phyloP scores from a whole-genome alignment of 257 asterid species.

The Solanum medicagineum region DNA sequence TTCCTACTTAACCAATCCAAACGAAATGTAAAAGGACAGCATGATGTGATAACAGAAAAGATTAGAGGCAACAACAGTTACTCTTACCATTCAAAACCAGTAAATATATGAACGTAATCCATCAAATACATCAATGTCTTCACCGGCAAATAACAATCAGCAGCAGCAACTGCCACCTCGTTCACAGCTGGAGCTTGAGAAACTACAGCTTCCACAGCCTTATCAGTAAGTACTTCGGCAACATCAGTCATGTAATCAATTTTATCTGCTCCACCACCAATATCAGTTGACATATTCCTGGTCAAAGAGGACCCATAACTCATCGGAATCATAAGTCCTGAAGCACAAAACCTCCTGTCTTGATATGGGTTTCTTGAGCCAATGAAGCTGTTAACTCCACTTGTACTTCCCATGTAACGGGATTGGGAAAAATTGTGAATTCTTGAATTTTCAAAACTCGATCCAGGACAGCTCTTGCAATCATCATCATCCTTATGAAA shows the following conservation, averaged over 20 bases:
- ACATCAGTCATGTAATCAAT: constrained; percentile 42
- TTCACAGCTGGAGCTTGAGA: constrained; percentile 33
- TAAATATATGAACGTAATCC: constrained; percentile 52
- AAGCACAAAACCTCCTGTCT: constrained; percentile 22
- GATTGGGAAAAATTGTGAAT: constrained; percentile 16
- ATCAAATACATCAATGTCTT: constrained; percentile 68
- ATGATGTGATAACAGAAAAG: not conserved
- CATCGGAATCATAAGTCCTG: constrained; percentile 14
- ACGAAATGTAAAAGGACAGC: not conserved
- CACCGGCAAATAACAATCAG: constrained; percentile 73
- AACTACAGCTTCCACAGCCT: constrained; percentile 39
- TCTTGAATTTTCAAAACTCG: constrained; percentile 8
- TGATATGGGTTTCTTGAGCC: constrained; percentile 17
- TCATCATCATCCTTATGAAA: constrained; percentile 28
- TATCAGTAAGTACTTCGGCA: constrained; percentile 47
- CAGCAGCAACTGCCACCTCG: constrained; percentile 80
- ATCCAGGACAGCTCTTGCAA: constrained; percentile 3
- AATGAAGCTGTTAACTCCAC: constrained; percentile 11
- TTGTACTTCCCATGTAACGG: constrained; percentile 9
- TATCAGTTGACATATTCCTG: constrained; percentile 53
- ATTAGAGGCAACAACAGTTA: not conserved
- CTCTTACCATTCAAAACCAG: constrained; percentile 68
- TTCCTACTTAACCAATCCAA: not conserved
- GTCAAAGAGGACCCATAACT: constrained; percentile 21
- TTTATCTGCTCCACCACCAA: constrained; percentile 45